These are phyloP conservation scores for Cytospora paraplurivora DNA, from an alignment of 2,329 filamentous ascomycete genomes.

Conservation along the genomic window DNA sequence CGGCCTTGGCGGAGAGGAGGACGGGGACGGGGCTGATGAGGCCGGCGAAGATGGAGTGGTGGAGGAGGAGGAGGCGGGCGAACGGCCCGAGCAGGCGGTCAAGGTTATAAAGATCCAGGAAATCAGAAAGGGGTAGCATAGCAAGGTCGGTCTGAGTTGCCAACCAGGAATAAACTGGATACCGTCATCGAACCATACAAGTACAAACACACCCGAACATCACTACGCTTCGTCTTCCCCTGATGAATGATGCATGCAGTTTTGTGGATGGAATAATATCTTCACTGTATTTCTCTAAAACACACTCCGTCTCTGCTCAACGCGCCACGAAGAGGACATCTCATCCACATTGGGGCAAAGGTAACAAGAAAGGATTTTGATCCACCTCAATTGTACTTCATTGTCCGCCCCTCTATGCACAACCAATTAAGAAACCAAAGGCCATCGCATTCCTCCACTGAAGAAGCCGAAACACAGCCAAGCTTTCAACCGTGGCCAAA, in stretches of 20 bases:
- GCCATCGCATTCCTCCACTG: conserved; percentile 49
- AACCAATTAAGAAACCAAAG: conserved; percentile 53
- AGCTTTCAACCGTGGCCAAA: conserved; percentile 57
- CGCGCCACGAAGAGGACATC: conserved; percentile 33
- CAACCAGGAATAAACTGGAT: background rate
- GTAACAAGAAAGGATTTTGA: conserved; percentile 54
- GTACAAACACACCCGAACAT: background rate
- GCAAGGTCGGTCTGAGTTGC: too few relatives aligned
- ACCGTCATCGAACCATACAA: background rate
- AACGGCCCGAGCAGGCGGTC: background rate
- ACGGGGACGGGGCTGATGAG: conserved; percentile 34
- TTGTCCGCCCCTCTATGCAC: conserved; percentile 50
- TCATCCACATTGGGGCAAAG: conserved; percentile 36
- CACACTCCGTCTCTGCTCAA: conserved; percentile 31
- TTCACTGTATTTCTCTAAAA: conserved; percentile 34
- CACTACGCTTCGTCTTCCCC: background rate
- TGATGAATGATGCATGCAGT: background rate
- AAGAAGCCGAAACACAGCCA: conserved; percentile 51
- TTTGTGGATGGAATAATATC: conserved; percentile 24
- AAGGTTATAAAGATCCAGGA: conserved; percentile 8
- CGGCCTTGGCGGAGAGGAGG: conserved; percentile 54
- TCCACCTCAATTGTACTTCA: conserved; percentile 54
- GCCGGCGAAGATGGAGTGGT: conserved; percentile 32
- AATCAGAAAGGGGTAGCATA: conserved; percentile 1
- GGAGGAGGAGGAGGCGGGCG: conserved; percentile 19